Base-by-base conservation (phyloP, 495 filamentous ascomycete genomes). In the Daldinia grandis region DNA sequence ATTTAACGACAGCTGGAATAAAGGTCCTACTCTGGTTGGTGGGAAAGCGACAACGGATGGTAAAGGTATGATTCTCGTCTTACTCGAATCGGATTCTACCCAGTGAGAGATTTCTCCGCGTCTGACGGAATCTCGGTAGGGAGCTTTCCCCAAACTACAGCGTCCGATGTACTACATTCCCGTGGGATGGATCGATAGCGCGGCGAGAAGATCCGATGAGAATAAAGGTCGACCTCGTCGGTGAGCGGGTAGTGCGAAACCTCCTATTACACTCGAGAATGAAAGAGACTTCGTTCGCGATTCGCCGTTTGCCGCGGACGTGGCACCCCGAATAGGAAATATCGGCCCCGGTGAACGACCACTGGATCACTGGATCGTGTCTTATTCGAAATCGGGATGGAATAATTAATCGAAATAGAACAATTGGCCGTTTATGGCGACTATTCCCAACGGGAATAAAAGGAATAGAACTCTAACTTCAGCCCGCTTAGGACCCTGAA, bases 1-100 rank as follows among this genome's bases (percentile, higher is more conserved):
- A 72, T 67, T 72, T 67, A 72, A 72, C 69, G 69, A 72, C 69
- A 66, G 47, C n/a, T 72, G 24, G 64, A 56, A 31, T 24, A 4
- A n/a, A 40, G 21, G 28, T 21, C 2, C 14, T 31, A 19, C 62
- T 55, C 38, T 64, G 59, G 64, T 68, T 66, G 59, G 69, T 15
- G 27, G 28, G 51, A 42, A 58, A 47, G 53, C 58, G 55, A 58
- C 33, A 49, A 35, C 15, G 17, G 19, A 44, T 54, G 47, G 54
- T 3, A 15, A 10, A 24, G 25, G 12, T 53, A 21, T 51, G 27
- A 7, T 50, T 24, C 28, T 63, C 58, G 58, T 62, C 47, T 68
- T 31, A 62, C 58, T 37, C 35, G 33, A 60, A 50, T 35, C 49
- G 64, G 40, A 62, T 37, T 31, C 57, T 62, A 49, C 33, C 47